Evolutionary conservation across 805 yeast genomes (phyloP), one percentile per base, ranked within the genome.

Genomic region (Lachancea lanzarotensis): DNA sequence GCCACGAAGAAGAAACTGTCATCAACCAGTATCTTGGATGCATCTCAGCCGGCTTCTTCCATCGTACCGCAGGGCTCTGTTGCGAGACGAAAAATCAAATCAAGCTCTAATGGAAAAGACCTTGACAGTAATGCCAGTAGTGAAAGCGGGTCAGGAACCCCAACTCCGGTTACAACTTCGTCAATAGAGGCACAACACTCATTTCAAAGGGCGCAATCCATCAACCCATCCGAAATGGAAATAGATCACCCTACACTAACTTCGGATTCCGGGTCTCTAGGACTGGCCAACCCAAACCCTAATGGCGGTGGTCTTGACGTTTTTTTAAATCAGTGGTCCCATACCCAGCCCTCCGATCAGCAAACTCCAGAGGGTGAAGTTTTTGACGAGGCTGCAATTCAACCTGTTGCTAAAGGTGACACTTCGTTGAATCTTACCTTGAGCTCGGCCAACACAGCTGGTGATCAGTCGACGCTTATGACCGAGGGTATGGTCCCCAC

Each of bases 91-190:
- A 43, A 32, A 33, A 11, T 32, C 16, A 43, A 33, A 15, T 11
- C 40, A 13, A 20, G 30, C 10, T 15, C 31, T 3, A 26, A 10
- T 17, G 33, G 26, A 16, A 26, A 37, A 8, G 45, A 42, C 6
- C 5, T 33, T 8, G 42, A 43, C 3, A 35, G 25, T 9, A 32
- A 15, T 31, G 40, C 38, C 19, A 43, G 35, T n/a, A 43, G 40
- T n/a, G 40, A 43, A 17, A 43, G 46, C 36, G 46, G 46, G 42
- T 43, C 46, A 25, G 46, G 42, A 20, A 43, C 46, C 42, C 42
- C 46, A 3, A 34, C 42, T 10, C 42, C 46, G 17, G 40, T 34
- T 15, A 41, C 39, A 25, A 25, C 37, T 10, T 18, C 33, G 7
- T 16, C 38, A 8, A 18, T 22, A 8, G 42, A 43, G 13, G 37